phyloP scores from a whole-genome alignment of 441 rosid genomes.

The Pelargonium exstipulatum region DNA sequence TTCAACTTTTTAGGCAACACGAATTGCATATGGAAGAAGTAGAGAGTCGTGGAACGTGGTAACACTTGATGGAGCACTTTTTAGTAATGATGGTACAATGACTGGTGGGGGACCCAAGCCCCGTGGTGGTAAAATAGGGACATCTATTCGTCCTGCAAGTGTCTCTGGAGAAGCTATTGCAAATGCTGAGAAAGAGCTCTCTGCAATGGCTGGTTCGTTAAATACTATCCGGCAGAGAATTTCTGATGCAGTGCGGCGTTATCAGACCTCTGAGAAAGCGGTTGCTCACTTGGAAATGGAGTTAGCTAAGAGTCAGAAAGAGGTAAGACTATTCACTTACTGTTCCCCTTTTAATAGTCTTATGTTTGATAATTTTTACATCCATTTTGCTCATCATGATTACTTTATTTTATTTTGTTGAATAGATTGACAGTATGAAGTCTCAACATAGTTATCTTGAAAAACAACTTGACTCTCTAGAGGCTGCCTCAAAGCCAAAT shows the following conservation, averaged over 20 bases:
- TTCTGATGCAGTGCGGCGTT: conserved; percentile 54
- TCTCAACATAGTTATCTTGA: conserved; percentile 61
- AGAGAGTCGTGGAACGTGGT: conserved; percentile 84
- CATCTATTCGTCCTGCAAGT: conserved; percentile 70
- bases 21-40: conserved; percentile 76
- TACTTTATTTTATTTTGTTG: conserved; percentile 16
- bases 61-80: conserved; percentile 90
- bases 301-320: conserved; percentile 76
- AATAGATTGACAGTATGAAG: conserved; percentile 73
- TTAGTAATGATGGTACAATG: conserved; percentile 97
- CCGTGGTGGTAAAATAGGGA: conserved; percentile 95
- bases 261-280: conserved; percentile 60
- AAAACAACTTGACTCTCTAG: conserved; percentile 70
- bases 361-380: conserved; percentile 13
- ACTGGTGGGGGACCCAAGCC: conserved; percentile 97
- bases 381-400: conserved; percentile 18
- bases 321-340: conserved; percentile 39
- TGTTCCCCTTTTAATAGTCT: conserved; percentile 7
- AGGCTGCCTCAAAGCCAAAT: conserved; percentile 75
- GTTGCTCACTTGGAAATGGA: conserved; percentile 72
- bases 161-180: conserved; percentile 66
- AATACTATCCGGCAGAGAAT: conserved; percentile 51
- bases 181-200: conserved; percentile 70
- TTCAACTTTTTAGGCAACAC: conserved; percentile 56
- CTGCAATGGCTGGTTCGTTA: conserved; percentile 43